phyloP scores from a whole-genome alignment of 2,329 filamentous ascomycete genomes.

The Magnaporthales sp. region DNA sequence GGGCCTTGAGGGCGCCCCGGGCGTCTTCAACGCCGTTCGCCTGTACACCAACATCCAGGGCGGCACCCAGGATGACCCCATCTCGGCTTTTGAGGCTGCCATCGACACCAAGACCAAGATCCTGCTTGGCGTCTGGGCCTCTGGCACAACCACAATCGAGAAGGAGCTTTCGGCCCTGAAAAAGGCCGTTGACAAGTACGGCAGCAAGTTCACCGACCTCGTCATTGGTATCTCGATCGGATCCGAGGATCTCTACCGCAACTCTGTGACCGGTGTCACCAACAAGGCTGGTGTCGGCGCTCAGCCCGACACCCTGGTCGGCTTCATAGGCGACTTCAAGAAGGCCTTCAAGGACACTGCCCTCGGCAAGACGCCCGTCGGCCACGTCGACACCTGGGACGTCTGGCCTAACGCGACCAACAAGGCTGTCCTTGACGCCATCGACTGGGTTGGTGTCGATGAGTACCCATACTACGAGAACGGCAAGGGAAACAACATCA shows the following conservation, averaged over 20 bases:
- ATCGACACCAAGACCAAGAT: conserved; percentile 50
- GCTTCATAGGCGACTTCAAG: conserved; percentile 59
- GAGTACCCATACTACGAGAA: conserved; percentile 60
- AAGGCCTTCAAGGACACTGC: conserved; percentile 39
- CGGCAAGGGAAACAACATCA: conserved; percentile 44
- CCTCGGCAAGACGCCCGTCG: conserved; percentile 41
- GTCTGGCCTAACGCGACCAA: conserved; percentile 52
- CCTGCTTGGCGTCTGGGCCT: conserved; percentile 57
- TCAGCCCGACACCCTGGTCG: conserved; percentile 48
- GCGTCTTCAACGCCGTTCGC: conserved; percentile 56
- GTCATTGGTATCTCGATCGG: conserved; percentile 58
- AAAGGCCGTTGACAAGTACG: conserved; percentile 44
- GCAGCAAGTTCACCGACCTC: conserved; percentile 42
- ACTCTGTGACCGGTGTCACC: conserved; percentile 49
- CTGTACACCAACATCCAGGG: conserved; percentile 62
- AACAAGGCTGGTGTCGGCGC: conserved; percentile 55
- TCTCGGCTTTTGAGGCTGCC: conserved; percentile 71
- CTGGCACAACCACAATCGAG: conserved; percentile 43
- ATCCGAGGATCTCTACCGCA: conserved; percentile 59
- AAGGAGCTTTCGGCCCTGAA: conserved; percentile 53
- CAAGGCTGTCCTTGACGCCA: conserved; percentile 48
- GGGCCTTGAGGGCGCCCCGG: conserved; percentile 51
- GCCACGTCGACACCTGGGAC: conserved; percentile 63
- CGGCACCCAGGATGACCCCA: conserved; percentile 62
- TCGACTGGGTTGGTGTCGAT: conserved; percentile 57